Conservation (phyloP, 1,284 basidiomycete genomes). For the Leccinum griseonigrum region DNA sequence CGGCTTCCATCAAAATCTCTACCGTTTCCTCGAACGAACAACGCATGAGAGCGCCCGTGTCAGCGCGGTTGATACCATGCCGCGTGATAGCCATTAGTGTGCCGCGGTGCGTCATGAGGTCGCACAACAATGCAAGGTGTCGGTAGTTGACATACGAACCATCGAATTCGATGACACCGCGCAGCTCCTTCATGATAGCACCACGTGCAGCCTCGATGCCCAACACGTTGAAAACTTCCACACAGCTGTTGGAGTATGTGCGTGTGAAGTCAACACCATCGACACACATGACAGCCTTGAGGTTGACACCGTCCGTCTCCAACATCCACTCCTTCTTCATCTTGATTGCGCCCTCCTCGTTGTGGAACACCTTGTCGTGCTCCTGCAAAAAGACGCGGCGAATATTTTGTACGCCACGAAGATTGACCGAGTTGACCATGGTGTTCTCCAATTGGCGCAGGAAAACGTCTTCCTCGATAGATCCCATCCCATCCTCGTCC, state of each 20-base stretch:
- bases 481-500: constrained; percentile 77
- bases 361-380: constrained; percentile 77
- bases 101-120: constrained; percentile 98
- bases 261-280: constrained; percentile 92
- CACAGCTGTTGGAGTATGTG: constrained; percentile 97
- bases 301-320: constrained; percentile 96
- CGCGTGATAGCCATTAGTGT: constrained; percentile 98
- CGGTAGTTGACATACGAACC: constrained; percentile 99
- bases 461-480: constrained; percentile 94
- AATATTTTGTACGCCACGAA: constrained; percentile 92
- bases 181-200: constrained; percentile 90
- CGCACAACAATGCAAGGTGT: constrained; percentile 92
- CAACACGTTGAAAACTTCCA: constrained; percentile 94
- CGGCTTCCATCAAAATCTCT: constrained; percentile 98
- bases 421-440: constrained; percentile 93
- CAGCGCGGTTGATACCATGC: constrained; percentile 98
- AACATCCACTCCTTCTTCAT: constrained; percentile 90
- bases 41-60: constrained; percentile 95
- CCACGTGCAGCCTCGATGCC: constrained; percentile 97
- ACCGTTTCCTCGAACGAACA: constrained; percentile 99
- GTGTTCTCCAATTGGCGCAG: constrained; percentile 94
- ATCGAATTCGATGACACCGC: constrained; percentile 96
- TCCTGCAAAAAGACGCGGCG: constrained; percentile 92
- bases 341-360: constrained; percentile 64
- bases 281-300: constrained; percentile 92